Base-by-base conservation (phyloP, 371 early-diverging fungal genomes). In the Mortierella sp. region DNA sequence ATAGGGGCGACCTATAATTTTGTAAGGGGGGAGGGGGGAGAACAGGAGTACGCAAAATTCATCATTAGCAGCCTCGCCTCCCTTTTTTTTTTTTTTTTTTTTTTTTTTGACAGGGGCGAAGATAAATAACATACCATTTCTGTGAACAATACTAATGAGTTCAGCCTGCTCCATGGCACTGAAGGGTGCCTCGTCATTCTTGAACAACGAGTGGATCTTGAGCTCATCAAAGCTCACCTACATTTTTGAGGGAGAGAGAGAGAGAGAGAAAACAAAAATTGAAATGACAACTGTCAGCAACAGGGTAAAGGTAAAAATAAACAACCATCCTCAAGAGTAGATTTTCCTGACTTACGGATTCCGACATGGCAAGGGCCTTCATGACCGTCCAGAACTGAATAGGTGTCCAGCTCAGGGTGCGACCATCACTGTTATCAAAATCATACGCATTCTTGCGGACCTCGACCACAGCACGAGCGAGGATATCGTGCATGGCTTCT, bases 151-250 rank as follows among this genome's bases (percentile, higher is more conserved):
- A 0, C 85, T 82, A 62, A 97, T 94, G 47, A 97, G 81, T 53
- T 95, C 95, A 18, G 94, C 92, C 47, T 93, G 87, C 76, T 96
- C 96, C 91, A 97, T 90, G 4, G 89, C 93, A 66, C 87, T 85
- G 19, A 96, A 77, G 2, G 95, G 85, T 6, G 74, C 84, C 46
- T 94, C 95, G 48, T 90, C 88, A 7, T 94, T 94, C 43, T 88
- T 89, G 82, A 97, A 97, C 58, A 92, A 75, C 15, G 92, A 79
- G 37, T 90, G 88, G 82, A 87, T 90, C 75, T 90, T 88, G 60
- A 96, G 72, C 47, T 89, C 89, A 80, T 95, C 95, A 72, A 92
- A 96, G 56, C 88, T 89, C 29, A 90, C 83, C 85, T 84, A 43
- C 52, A 46, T 50, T 56, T 9, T 30, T 26, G 5, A 9, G 45